Evolutionary conservation across 441 rosid genomes (phyloP).

Genomic region (Jatropha multifida): DNA sequence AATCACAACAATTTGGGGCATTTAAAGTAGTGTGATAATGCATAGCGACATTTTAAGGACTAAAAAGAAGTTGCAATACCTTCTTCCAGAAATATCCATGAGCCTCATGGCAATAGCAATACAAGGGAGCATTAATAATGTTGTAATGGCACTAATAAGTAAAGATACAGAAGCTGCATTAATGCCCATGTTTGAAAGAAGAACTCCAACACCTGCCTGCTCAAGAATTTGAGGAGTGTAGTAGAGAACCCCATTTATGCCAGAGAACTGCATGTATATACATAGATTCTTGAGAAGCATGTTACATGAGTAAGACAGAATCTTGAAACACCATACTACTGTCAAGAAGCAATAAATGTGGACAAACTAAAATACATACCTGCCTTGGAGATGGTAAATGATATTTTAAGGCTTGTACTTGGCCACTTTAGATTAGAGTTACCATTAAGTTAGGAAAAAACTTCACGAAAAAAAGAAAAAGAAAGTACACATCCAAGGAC

Average conservation of each 20-base stretch:
- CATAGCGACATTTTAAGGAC: background rate
- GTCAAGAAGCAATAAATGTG: background rate
- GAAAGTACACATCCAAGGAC: background rate
- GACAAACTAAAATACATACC: background rate
- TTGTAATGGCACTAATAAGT: slow-evolving; percentile 77
- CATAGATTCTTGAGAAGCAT: background rate
- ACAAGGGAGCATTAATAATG: slow-evolving; percentile 88
- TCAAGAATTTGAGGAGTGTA: slow-evolving; percentile 96
- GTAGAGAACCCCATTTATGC: slow-evolving; percentile 91
- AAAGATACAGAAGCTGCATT: slow-evolving; percentile 71
- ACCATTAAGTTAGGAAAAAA: background rate
- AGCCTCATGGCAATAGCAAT: slow-evolving; percentile 96
- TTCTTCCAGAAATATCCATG: slow-evolving; percentile 87
- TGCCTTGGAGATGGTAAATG: background rate
- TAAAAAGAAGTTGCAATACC: slow-evolving; percentile 39
- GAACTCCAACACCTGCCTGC: slow-evolving; percentile 89
- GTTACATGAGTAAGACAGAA: background rate
- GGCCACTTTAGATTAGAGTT: background rate
- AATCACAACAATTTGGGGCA: background rate
- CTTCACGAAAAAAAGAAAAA: background rate
- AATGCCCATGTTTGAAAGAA: slow-evolving; percentile 72
- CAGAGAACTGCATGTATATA: slow-evolving; percentile 61
- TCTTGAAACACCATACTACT: background rate
- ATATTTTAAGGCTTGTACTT: background rate
- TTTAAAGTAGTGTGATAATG: background rate